Evolutionary conservation across 2,329 filamentous ascomycete species (phyloP), one percentile per base, ranked within the genome.

Genomic region (Neofusicoccum laricinum): DNA sequence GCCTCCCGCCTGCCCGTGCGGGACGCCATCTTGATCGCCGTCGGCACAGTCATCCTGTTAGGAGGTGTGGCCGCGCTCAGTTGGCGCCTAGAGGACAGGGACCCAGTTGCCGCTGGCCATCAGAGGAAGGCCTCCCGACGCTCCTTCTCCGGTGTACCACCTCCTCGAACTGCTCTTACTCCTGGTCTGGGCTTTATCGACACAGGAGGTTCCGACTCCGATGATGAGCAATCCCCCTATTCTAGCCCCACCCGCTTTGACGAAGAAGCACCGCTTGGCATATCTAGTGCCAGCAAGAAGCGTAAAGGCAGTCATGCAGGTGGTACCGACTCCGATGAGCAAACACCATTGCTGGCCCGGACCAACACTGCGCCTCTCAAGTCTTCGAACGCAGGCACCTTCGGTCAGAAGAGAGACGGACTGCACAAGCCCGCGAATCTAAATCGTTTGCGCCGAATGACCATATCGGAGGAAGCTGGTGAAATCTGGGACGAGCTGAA

Each of bases 401-500:
- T 45, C 11, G 48, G 51, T 19, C 51, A 57, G 41, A 38, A 40
- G 32, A 57, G 51, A 48, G 30, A 46, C n/a, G 50, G 48, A 10
- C 25, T 19, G 19, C 38, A 40, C 4, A 51, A 46, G n/a, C 63
- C 57, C 17, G 25, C 19, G 3, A 55, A 41, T 14, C 25, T 63
- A 14, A 19, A 32, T 15, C 67, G 70, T 66, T 71, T 73, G 67
- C 73, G 77, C 19, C 70, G 75, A 19, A 76, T 77, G 71, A 83
- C 82, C 17, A 82, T 86, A 61, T 86, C 85, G 82, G 80, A 86
- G 64, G 90, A 95, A 73, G 86, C 86, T 1, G 88, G 87, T 40
- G 91, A 95, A 70, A 95, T 96, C 36, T 96, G 92, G 93, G 90
- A 88, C 64, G 92, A 96, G 74, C 82, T 97, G 14, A 89, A 95